Conservation (phyloP, 2,329 filamentous ascomycete genomes). For the Alternaria infectoria region DNA sequence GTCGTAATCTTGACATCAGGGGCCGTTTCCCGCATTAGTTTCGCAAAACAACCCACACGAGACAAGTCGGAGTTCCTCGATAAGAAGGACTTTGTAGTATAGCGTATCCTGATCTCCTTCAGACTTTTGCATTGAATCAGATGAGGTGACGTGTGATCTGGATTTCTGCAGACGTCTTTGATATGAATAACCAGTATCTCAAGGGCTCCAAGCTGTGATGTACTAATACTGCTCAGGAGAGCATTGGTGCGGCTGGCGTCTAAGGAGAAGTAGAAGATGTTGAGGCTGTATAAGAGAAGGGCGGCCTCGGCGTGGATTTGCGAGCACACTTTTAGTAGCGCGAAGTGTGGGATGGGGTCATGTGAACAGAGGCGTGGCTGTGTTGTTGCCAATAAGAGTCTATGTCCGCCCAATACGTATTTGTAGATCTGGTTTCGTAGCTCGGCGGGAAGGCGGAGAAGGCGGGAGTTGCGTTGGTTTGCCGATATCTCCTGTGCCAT, state of each 20-base stretch:
- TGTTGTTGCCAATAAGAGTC: not conserved
- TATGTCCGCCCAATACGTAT: not conserved
- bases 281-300: not conserved
- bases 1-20: not conserved
- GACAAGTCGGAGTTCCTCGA: not conserved
- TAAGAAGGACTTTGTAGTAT: not conserved
- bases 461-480: not conserved
- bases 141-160: not conserved
- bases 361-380: not conserved
- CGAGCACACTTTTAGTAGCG: not conserved
- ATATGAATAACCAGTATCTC: not conserved
- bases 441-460: not conserved
- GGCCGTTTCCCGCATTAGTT: not conserved
- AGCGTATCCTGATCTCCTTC: not conserved
- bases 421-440: not conserved
- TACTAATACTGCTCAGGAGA: not conserved
- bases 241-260: not conserved
- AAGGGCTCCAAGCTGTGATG: not conserved
- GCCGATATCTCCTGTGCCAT: not conserved
- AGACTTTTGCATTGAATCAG: not conserved
- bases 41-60: not conserved
- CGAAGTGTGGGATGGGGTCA: not conserved
- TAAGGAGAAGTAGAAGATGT: not conserved
- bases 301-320: not conserved
- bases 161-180: not conserved